Evolutionary conservation across 441 rosid genomes (phyloP).

Genomic region (Pelargonium citronellum): DNA sequence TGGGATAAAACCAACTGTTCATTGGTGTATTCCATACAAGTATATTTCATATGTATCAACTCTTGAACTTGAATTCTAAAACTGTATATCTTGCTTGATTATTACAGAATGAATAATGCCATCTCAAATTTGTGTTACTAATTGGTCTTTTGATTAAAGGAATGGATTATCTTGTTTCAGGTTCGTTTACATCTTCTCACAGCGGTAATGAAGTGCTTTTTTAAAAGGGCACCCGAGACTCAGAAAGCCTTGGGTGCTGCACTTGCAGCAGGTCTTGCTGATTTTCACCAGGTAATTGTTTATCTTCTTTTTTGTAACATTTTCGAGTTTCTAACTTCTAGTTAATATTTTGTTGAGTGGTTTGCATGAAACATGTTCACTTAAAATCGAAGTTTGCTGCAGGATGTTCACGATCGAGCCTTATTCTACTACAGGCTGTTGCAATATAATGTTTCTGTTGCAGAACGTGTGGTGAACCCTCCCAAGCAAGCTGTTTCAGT

Average conservation of each 20-base stretch:
- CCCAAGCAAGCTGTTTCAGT: slow-evolving; percentile 98
- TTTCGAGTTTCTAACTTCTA: slow-evolving; percentile 13
- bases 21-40: not conserved
- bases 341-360: not conserved
- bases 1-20: not conserved
- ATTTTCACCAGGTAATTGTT: slow-evolving; percentile 69
- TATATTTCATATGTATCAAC: not conserved
- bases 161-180: slow-evolving; percentile 39
- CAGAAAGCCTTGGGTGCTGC: slow-evolving; percentile 86
- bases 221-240: slow-evolving; percentile 92
- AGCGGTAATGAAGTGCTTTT: slow-evolving; percentile 89
- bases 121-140: not conserved
- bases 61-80: not conserved
- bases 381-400: slow-evolving; percentile 30
- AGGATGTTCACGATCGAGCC: slow-evolving; percentile 99
- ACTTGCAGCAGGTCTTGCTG: slow-evolving; percentile 83
- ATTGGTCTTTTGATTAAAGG: not conserved
- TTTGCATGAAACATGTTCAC: slow-evolving; percentile 17
- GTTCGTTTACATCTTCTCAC: slow-evolving; percentile 94
- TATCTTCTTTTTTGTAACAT: not conserved
- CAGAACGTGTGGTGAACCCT: slow-evolving; percentile 86
- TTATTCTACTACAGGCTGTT: slow-evolving; percentile 90
- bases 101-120: not conserved
- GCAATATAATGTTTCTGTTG: slow-evolving; percentile 60
- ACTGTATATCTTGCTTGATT: not conserved